These are phyloP conservation scores for Blepharisma stoltei DNA, from an alignment of 73 alveolate species.

Conservation along the genomic window DNA sequence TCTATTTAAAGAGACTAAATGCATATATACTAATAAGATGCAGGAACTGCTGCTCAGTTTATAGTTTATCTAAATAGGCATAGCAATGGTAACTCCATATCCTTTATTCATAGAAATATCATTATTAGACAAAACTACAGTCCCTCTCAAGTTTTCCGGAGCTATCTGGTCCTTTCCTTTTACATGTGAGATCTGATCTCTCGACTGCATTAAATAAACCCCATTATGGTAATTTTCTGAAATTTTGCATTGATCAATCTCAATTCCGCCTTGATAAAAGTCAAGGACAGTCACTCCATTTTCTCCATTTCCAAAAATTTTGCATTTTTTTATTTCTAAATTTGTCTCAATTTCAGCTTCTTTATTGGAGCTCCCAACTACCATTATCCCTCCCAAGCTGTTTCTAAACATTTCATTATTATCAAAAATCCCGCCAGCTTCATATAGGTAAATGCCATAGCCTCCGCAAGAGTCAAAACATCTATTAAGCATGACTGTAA, in stretches of 20 bases:
- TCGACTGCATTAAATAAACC: background rate
- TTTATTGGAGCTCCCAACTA: slow-evolving; percentile 18
- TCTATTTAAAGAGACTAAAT: too few species aligned
- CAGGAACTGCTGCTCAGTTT: too few species aligned
- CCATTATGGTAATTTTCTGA: slow-evolving; percentile 32
- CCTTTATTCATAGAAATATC: slow-evolving; percentile 19
- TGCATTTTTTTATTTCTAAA: slow-evolving; percentile 1
- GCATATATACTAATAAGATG: too few species aligned
- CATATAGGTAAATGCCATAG: slow-evolving; percentile 27
- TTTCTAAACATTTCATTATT: slow-evolving; percentile 21
- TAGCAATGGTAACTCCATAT: slow-evolving; percentile 19
- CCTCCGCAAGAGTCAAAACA: slow-evolving; percentile 29
- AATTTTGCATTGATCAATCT: slow-evolving; percentile 15
- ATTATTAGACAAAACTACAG: background rate
- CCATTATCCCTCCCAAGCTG: slow-evolving; percentile 35
- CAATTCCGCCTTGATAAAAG: slow-evolving; percentile 28
- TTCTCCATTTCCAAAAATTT: slow-evolving; percentile 25
- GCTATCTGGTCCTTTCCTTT: background rate
- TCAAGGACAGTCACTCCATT: slow-evolving; percentile 34
- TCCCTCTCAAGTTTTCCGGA: background rate
- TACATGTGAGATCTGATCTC: background rate
- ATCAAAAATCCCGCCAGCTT: slow-evolving; percentile 27
- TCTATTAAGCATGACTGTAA: slow-evolving; percentile 1
- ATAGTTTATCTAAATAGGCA: too few species aligned
- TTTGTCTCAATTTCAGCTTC: slow-evolving; percentile 12